Conservation (phyloP, 345 rosid species). For the Atalantia buxifolia region DNA sequence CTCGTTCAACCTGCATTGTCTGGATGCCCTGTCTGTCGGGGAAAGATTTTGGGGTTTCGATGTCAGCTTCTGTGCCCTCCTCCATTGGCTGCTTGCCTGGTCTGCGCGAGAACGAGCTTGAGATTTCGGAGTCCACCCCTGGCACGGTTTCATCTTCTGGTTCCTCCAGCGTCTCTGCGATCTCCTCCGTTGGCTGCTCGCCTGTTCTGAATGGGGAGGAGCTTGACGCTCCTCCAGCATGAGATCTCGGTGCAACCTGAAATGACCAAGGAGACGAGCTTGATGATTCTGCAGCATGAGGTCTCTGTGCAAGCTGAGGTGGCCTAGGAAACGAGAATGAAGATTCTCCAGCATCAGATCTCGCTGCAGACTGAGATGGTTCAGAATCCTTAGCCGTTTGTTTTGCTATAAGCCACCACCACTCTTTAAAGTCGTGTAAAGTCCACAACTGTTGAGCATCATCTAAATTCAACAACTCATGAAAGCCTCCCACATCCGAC, state of each 20-base stretch:
- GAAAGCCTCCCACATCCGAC: too few relatives aligned
- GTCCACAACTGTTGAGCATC: too few relatives aligned
- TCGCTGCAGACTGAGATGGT: neutral
- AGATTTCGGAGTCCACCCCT: too few relatives aligned
- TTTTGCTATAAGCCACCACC: neutral
- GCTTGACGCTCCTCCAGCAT: neutral
- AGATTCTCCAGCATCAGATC: neutral
- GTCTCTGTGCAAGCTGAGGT: neutral
- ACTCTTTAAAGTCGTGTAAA: neutral
- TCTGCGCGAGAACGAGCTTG: too few relatives aligned
- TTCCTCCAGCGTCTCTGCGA: too few relatives aligned
- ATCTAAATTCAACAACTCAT: too few relatives aligned
- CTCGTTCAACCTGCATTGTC: neutral
- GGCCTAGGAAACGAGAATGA: neutral
- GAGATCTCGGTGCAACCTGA: neutral
- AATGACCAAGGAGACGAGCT: too few relatives aligned
- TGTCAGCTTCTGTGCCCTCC: too few relatives aligned
- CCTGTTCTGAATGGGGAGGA: neutral
- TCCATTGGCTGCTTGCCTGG: too few relatives aligned
- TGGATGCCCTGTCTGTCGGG: too few relatives aligned
- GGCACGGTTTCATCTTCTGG: too few relatives aligned
- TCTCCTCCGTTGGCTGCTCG: neutral
- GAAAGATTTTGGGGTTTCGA: too few relatives aligned
- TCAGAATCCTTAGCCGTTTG: neutral
- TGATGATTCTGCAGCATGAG: neutral